Base-by-base conservation (phyloP, 768 basidiomycete genomes). In the Mycena pura region DNA sequence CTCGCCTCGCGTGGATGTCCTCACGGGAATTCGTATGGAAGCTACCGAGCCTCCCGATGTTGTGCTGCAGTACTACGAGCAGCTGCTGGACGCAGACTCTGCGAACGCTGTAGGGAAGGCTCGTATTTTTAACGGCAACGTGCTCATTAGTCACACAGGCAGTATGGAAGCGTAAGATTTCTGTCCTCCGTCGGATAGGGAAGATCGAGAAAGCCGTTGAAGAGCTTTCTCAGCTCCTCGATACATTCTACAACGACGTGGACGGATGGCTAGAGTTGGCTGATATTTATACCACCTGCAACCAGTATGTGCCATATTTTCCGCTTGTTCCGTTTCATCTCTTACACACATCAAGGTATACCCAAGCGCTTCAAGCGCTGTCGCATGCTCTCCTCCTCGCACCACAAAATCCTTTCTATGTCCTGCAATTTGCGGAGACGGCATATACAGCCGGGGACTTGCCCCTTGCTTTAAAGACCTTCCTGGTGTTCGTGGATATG, bases 211-310 rank as follows among this genome's bases (percentile, higher is more conserved):
- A 80, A 47, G 89, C 91, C 0, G 86, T 91, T 2, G 82, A 87
- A 10, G 87, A 94, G 68, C 81, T 96, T 3, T 84, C 84, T 14
- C 78, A 82, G 40, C 88, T 89, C 66, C 82, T 95, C 19, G 95
- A 97, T 68, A 93, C 90, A 0, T 91, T 94, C 71, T 97, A 96
- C 72, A 86, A 87, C 21, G 95, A 97, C 64, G 79, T 89, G 14
- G 93, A 95, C 65, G 93, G 85, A 11, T 96, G 95, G 95, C 75
- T 92, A 17, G 90, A 95, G 71, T 84, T 97, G 22, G 88, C 92
- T 0, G 89, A 92, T 68, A 84, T 93, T 5, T 93, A 96, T 66
- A 78, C 87, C 5, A 80, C 84, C 11, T 87, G 89, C 66, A 85
- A 86, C 65, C 88, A 91, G 92, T 95, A 63, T 51, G 91, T 77